Percentiles rank a stretch among this genome's conserved stretches.
These are phyloP conservation scores for Globisporangium irregulare DNA, from an alignment of 352 stramenopile genomes.

Conservation along the genomic window DNA sequence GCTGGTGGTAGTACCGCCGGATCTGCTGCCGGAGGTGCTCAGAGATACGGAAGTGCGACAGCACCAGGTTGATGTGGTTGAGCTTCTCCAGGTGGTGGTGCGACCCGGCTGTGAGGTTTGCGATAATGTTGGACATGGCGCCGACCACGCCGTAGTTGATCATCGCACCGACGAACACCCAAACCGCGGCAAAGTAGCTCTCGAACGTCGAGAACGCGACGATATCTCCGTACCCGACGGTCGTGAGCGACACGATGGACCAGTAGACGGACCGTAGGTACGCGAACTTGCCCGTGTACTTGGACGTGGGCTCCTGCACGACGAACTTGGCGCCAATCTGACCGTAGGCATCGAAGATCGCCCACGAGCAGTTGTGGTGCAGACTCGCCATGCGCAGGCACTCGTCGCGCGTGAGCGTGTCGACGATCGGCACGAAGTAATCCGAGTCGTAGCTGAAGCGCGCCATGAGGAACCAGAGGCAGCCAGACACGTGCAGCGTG, in stretches of 20 bases:
- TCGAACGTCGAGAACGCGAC: constrained; percentile 71
- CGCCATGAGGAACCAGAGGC: constrained; percentile 75
- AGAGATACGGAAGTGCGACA: constrained; percentile 61
- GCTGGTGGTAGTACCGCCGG: constrained; percentile 74
- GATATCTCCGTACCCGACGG: constrained; percentile 76
- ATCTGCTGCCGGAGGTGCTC: constrained; percentile 56
- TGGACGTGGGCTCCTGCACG: constrained; percentile 25
- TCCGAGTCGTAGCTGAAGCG: constrained; percentile 42
- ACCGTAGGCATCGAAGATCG: constrained; percentile 60
- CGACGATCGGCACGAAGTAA: constrained; percentile 24
- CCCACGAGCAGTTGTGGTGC: constrained; percentile 71
- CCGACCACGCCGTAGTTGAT: constrained; percentile 81
- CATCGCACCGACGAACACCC: constrained; percentile 62
- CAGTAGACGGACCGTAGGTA: constrained; percentile 76
- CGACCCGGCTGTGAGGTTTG: constrained; percentile 55
- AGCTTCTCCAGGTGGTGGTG: constrained; percentile 67
- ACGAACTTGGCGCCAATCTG: constrained; percentile 52
- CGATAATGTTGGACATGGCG: constrained; percentile 78
- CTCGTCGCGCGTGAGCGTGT: constrained; percentile 32
- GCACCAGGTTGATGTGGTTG: constrained; percentile 60
- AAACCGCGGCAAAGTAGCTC: constrained; percentile 61
- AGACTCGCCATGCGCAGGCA: constrained; percentile 48
- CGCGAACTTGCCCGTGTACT: constrained; percentile 56
- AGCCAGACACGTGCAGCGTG: constrained; percentile 56
- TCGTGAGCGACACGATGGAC: constrained; percentile 69